Evolutionary conservation across 352 stramenopile genomes (phyloP).

Genomic region (Phytophthora cactorum): DNA sequence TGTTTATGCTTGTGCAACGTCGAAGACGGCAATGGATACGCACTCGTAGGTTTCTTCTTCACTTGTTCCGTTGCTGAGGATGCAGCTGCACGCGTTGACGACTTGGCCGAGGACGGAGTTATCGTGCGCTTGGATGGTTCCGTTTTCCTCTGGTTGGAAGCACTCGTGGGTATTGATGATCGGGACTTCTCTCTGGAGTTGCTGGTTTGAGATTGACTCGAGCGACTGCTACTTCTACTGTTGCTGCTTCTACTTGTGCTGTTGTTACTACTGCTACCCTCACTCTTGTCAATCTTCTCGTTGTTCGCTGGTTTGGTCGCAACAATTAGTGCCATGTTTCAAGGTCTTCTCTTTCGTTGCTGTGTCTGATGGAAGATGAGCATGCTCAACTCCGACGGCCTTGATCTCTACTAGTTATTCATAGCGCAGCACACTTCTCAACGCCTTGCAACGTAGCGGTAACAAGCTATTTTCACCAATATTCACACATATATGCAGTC

Average conservation of each 20-base stretch:
- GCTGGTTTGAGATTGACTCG: constrained; percentile 15
- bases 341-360: not conserved
- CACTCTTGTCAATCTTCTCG: constrained; percentile 11
- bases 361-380: constrained; percentile 11
- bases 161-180: constrained; percentile 7
- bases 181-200: constrained; percentile 22
- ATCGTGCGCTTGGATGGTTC: constrained; percentile 18
- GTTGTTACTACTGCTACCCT: constrained; percentile 12
- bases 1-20: constrained; percentile 79
- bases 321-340: constrained; percentile 29
- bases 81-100: constrained; percentile 2
- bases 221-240: constrained; percentile 22
- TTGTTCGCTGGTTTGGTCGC: constrained; percentile 29
- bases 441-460: not conserved
- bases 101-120: constrained; percentile 17
- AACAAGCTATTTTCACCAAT: constrained; percentile 31
- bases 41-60: constrained; percentile 23
- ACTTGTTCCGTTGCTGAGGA: constrained; percentile 11
- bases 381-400: not conserved
- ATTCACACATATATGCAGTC: constrained; percentile 17
- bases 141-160: constrained; percentile 23
- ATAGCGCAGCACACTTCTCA: constrained; percentile 1
- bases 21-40: constrained; percentile 56
- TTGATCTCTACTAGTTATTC: constrained; percentile 15
- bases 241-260: constrained; percentile 15